Conservation (phyloP, 1,284 basidiomycete species). For the Sporisorium scitamineum region DNA sequence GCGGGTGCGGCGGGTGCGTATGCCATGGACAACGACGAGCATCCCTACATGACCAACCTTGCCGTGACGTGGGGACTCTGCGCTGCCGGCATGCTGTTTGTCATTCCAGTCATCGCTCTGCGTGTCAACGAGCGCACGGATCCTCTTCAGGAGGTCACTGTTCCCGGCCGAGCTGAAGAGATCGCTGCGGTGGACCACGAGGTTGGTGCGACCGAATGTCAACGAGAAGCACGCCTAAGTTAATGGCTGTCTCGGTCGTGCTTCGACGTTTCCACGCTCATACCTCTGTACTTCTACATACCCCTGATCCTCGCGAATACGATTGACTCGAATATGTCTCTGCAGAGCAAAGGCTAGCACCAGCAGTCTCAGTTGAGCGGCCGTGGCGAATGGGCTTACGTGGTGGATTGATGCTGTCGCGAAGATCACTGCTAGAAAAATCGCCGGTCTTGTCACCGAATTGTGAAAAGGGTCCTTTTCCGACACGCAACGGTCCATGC, state of each 20-base stretch:
- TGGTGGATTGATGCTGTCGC: background rate
- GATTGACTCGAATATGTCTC: background rate
- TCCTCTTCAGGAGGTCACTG: slow-evolving; percentile 50
- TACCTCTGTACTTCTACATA: slow-evolving; percentile 1
- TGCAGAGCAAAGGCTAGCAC: too few relatives aligned
- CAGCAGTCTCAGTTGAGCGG: background rate
- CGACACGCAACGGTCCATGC: background rate
- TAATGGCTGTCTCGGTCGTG: background rate
- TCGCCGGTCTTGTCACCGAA: slow-evolving; percentile 2
- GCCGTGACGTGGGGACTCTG: slow-evolving; percentile 61
- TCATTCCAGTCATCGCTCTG: slow-evolving; percentile 51
- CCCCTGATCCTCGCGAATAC: slow-evolving; percentile 1
- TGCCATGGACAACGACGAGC: slow-evolving; percentile 51
- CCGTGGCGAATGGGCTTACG: background rate
- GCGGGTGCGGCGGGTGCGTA: slow-evolving; percentile 59
- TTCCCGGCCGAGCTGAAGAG: slow-evolving; percentile 55
- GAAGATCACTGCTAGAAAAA: background rate
- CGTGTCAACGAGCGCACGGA: slow-evolving; percentile 56
- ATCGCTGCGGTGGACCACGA: slow-evolving; percentile 32
- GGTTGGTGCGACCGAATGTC: slow-evolving; percentile 2
- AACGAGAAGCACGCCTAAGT: slow-evolving; percentile 24
- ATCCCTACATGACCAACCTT: slow-evolving; percentile 59
- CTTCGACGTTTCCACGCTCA: background rate
- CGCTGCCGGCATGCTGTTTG: slow-evolving; percentile 53
- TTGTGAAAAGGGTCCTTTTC: background rate